phyloP scores from a whole-genome alignment of 345 rosid genomes.

The Acer campestre region DNA sequence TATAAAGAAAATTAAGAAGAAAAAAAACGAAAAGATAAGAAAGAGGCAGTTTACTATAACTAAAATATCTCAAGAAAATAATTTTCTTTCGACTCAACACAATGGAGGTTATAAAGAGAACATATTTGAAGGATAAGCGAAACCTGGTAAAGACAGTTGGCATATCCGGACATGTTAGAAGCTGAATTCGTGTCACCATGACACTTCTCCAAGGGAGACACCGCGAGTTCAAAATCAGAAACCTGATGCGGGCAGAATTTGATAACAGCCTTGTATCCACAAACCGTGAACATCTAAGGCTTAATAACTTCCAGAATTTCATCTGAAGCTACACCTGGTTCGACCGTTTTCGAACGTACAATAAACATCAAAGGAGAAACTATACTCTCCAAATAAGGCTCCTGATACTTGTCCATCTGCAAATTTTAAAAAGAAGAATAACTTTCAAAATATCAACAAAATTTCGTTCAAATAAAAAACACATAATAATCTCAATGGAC shows the following conservation, averaged over 20 bases:
- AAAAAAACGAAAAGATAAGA: too few relatives aligned
- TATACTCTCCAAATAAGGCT: constrained; percentile 86
- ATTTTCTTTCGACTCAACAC: too few relatives aligned
- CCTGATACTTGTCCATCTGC: constrained; percentile 93
- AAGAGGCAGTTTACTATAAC: too few relatives aligned
- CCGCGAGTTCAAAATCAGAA: constrained; percentile 90
- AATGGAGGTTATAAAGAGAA: not conserved
- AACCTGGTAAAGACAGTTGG: constrained; percentile 76
- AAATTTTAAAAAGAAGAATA: not conserved
- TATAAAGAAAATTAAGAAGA: too few relatives aligned
- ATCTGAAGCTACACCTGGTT: constrained; percentile 49
- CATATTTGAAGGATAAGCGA: constrained; percentile 6
- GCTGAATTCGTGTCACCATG: constrained; percentile 59
- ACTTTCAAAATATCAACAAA: not conserved
- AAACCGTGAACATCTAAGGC: constrained; percentile 84
- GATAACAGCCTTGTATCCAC: constrained; percentile 84
- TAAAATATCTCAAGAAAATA: too few relatives aligned
- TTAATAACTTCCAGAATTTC: constrained; percentile 62
- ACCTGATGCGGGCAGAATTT: constrained; percentile 95
- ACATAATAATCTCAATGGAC: too few relatives aligned
- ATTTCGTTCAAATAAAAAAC: not conserved
- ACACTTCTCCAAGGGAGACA: constrained; percentile 78
- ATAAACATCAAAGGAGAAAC: constrained; percentile 82
- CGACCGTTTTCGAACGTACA: constrained; percentile 56
- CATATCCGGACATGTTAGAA: constrained; percentile 94